Conservation (phyloP, 2,329 filamentous ascomycete species). For the Samsoniella hepiali region DNA sequence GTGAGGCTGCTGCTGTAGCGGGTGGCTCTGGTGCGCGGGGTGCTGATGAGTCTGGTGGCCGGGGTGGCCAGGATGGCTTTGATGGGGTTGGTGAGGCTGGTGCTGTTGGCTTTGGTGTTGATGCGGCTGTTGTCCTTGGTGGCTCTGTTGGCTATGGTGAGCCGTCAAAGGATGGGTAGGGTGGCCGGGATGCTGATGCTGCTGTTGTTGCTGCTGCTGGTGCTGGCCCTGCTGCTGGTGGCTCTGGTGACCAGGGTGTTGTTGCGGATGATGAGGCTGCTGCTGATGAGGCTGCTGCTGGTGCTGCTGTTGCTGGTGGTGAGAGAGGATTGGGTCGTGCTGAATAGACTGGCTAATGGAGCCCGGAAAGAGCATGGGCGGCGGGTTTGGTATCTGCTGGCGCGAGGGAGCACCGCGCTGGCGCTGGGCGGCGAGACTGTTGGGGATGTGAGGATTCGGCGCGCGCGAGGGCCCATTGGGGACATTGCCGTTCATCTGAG, state of each 20-base stretch:
- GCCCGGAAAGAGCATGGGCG: constrained; percentile 37
- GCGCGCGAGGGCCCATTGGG: constrained; percentile 46
- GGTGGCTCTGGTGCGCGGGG: constrained; percentile 26
- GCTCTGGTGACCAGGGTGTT: constrained; percentile 26
- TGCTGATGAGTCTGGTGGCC: constrained; percentile 27
- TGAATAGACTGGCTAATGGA: constrained; percentile 41
- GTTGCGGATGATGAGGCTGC: constrained; percentile 21
- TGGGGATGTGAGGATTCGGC: constrained; percentile 45
- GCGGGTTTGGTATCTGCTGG: constrained; percentile 42
- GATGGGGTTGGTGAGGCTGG: constrained; percentile 25
- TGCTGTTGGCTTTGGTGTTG: constrained; percentile 23
- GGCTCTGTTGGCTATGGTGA: constrained; percentile 24
- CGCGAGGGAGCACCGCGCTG: constrained; percentile 44
- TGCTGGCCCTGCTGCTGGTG: constrained; percentile 31
- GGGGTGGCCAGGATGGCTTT: constrained; percentile 13
- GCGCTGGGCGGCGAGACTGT: constrained; percentile 42
- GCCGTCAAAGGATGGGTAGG: constrained; percentile 15
- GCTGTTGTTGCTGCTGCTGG: constrained; percentile 27
- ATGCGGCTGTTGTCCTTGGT: constrained; percentile 23
- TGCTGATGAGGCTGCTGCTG: constrained; percentile 31
- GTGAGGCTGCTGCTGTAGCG: constrained; percentile 27
- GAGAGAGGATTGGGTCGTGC: constrained; percentile 43
- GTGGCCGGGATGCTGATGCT: constrained; percentile 25
- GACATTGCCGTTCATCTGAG: constrained; percentile 46
- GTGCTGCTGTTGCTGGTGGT: constrained; percentile 38